phyloP scores from a whole-genome alignment of 2,329 filamentous ascomycete genomes.

The Furcasterigmium sp. region DNA sequence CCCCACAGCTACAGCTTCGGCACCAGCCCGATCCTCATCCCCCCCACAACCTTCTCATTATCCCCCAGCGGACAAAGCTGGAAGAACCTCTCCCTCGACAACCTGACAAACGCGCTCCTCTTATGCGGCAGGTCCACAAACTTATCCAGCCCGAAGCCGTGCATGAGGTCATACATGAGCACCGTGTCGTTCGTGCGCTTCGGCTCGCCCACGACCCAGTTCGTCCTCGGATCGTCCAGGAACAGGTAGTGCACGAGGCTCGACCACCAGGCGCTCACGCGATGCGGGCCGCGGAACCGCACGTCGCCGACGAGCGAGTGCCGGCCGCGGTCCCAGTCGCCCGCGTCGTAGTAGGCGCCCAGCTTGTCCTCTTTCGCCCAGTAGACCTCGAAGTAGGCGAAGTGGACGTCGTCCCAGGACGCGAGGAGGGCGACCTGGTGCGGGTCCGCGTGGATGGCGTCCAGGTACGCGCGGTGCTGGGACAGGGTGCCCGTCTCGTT shows the following conservation, averaged over 20 bases:
- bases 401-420: slow-evolving; percentile 63
- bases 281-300: slow-evolving; percentile 54
- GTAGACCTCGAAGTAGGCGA: slow-evolving; percentile 78
- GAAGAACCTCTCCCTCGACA: slow-evolving; percentile 64
- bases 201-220: slow-evolving; percentile 61
- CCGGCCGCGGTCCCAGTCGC: slow-evolving; percentile 52
- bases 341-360: slow-evolving; percentile 49
- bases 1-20: slow-evolving; percentile 42
- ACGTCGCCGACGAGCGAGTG: slow-evolving; percentile 56
- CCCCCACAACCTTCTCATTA: slow-evolving; percentile 50
- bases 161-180: slow-evolving; percentile 68
- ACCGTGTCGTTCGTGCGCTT: slow-evolving; percentile 66
- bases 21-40: slow-evolving; percentile 46
- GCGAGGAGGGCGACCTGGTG: slow-evolving; percentile 68
- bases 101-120: slow-evolving; percentile 61
- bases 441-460: slow-evolving; percentile 62
- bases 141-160: slow-evolving; percentile 68
- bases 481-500: slow-evolving; percentile 73
- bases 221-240: slow-evolving; percentile 55
- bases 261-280: slow-evolving; percentile 57
- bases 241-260: slow-evolving; percentile 59
- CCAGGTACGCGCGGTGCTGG: slow-evolving; percentile 68
- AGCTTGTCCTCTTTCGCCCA: slow-evolving; percentile 64
- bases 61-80: slow-evolving; percentile 57
- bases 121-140: slow-evolving; percentile 70